phyloP scores from a whole-genome alignment of 805 yeast species.

The Candida montana region DNA sequence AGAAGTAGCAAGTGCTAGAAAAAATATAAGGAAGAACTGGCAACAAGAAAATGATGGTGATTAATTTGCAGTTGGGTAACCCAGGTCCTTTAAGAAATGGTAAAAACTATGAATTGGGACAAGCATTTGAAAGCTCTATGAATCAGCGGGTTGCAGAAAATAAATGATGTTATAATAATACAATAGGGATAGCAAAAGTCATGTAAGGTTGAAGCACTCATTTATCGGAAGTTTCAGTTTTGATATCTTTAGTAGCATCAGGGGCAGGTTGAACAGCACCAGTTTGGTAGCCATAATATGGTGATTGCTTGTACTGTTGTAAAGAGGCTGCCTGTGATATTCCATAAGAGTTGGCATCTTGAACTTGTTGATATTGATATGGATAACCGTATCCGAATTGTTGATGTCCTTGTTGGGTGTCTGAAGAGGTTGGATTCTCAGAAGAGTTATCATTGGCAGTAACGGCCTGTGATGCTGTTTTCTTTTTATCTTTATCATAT shows the following conservation, averaged over 20 bases:
- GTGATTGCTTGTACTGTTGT: slow-evolving; percentile 8
- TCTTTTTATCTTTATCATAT: slow-evolving; percentile 18
- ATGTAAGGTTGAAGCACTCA: too few relatives aligned
- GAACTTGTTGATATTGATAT: slow-evolving; percentile 14
- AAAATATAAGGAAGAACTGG: too few relatives aligned
- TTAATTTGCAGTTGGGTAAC: too few relatives aligned
- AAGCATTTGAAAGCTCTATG: too few relatives aligned
- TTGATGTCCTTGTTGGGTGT: slow-evolving; percentile 6
- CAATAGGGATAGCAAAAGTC: too few relatives aligned
- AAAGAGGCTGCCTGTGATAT: slow-evolving; percentile 1
- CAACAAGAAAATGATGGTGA: too few relatives aligned
- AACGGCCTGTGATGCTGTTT: not conserved
- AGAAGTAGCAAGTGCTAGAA: too few relatives aligned
- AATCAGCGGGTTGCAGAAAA: too few relatives aligned
- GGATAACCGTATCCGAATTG: slow-evolving; percentile 11
- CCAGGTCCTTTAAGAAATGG: too few relatives aligned
- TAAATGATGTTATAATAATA: too few relatives aligned
- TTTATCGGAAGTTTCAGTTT: slow-evolving; percentile 2
- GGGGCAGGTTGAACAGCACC: not conserved
- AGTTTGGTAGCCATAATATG: slow-evolving; percentile 11
- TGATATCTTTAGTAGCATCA: slow-evolving; percentile 1
- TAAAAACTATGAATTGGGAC: too few relatives aligned
- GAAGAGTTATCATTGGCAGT: not conserved
- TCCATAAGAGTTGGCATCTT: slow-evolving; percentile 3
- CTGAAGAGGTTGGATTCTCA: not conserved